These are phyloP conservation scores for Trichoderma atrobrunneum DNA, from an alignment of 2,329 filamentous ascomycete genomes.

Conservation along the genomic window DNA sequence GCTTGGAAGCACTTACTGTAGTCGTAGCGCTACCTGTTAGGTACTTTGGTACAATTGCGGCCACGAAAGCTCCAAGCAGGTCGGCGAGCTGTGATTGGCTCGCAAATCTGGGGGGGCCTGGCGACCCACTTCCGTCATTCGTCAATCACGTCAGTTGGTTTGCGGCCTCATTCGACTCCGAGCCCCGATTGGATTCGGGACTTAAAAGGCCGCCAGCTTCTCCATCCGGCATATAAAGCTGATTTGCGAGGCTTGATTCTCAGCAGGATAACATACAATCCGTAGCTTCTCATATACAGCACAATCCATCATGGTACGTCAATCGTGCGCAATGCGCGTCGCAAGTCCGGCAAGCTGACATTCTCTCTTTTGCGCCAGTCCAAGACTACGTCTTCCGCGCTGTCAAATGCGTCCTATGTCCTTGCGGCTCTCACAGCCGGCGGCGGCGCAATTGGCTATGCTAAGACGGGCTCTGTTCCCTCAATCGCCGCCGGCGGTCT, in stretches of 20 bases:
- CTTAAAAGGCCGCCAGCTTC: constrained; percentile 4
- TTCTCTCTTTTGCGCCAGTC: not conserved
- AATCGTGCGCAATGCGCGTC: not conserved
- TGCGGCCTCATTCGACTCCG: constrained; percentile 19
- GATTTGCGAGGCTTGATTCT: not conserved
- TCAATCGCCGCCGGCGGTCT: constrained; percentile 81
- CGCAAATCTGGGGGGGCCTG: constrained; percentile 17
- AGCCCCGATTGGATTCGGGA: constrained; percentile 19
- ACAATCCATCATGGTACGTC: constrained; percentile 10
- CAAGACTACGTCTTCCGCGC: not conserved
- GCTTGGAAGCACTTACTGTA: not conserved
- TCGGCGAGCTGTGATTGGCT: constrained; percentile 33
- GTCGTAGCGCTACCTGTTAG: not conserved
- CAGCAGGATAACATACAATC: not conserved
- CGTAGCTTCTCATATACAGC: not conserved
- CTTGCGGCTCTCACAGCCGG: constrained; percentile 80
- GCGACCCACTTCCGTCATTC: constrained; percentile 13
- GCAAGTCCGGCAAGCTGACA: not conserved
- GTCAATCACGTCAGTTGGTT: constrained; percentile 21
- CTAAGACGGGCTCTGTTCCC: constrained; percentile 79
- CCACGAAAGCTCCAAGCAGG: constrained; percentile 39
- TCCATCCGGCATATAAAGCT: not conserved
- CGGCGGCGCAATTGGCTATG: constrained; percentile 84
- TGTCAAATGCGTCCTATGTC: constrained; percentile 63
- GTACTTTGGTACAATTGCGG: constrained; percentile 25